Percentiles rank a stretch among this genome's conserved stretches.
Conservation (phyloP, 192 early-diverging fungal species). For the Backusella liffmaniae region DNA sequence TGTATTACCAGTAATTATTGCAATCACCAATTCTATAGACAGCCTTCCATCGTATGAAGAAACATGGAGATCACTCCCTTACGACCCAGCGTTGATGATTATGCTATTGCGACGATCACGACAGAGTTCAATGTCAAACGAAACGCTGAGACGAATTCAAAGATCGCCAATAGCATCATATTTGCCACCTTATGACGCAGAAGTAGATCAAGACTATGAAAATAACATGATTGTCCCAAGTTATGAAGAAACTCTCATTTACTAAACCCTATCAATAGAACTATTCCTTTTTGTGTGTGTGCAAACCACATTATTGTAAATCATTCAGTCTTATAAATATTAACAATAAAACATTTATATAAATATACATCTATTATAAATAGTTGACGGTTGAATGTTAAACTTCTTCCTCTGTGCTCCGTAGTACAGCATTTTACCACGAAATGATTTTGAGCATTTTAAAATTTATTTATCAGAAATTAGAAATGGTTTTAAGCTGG, state of each 20-base stretch:
- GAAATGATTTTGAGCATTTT: neutral
- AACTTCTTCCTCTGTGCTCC: neutral
- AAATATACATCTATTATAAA: neutral
- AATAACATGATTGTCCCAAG: neutral
- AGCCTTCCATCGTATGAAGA: constrained; percentile 34
- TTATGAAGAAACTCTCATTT: neutral
- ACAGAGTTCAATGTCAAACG: neutral
- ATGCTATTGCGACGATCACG: neutral
- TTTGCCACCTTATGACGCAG: neutral
- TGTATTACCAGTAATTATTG: constrained; percentile 30
- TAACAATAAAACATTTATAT: neutral
- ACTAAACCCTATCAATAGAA: neutral
- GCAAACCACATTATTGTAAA: neutral
- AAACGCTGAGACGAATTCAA: neutral
- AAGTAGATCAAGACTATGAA: neutral
- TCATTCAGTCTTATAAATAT: neutral
- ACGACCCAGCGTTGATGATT: constrained; percentile 19
- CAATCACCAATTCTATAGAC: neutral
- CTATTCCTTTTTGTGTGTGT: neutral
- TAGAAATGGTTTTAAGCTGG: neutral
- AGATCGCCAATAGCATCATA: neutral
- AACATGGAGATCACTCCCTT: constrained; percentile 25
- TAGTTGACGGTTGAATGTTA: neutral
- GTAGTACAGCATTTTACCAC: neutral
- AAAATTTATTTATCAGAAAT: neutral